Evolutionary conservation across 164 flowering plant genomes (phyloP), one percentile per base, ranked within the genome.

Genomic region (Taxillus chinensis): DNA sequence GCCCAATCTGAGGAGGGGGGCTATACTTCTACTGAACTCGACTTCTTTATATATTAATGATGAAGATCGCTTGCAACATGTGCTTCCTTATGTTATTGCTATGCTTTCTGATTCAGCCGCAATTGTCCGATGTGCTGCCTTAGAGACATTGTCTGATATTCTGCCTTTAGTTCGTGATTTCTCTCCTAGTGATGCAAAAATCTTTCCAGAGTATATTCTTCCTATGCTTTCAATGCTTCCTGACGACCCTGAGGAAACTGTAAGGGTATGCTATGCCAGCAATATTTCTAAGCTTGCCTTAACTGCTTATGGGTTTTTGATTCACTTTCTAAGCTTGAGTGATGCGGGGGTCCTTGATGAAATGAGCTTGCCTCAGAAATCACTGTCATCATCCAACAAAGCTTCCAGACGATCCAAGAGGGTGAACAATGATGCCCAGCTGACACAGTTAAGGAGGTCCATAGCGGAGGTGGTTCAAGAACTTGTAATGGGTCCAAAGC

Each of bases 141-240:
- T 95, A 64, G 96, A 95, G 72, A 82, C 97, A 45, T 64, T 95
- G 68, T 89, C 93, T 73, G 90, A 89, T 64, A 81, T 95, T 74
- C 75, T 95, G 66, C 93, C 97, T 39, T 72, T 95, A 66, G 90
- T 91, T 41, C 81, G 88, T 45, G 96, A 91, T 67, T 95, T 95
- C 62, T 96, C 99, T 70, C 99, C 97, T 1, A 91, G 99, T 78
- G 99, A 95, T 82, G 97, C 99, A 38, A 95, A 95, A 74, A 87
- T 95, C 14, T 95, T 95, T 72, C 97, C 99, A 0, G 97, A 89
- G 70, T 95, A 91, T 71, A 91, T 95, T 68, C 83, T 95, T 59
- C 99, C 99, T 0, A 95, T 95, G 99, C 93, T 95, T 61, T 95
- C 99, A 49, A 89, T 79, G 86, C 86, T 95, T 73, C 99, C 99